Conservation (phyloP, 169 alveolate genomes). For the Cryptosporidium sp. region DNA sequence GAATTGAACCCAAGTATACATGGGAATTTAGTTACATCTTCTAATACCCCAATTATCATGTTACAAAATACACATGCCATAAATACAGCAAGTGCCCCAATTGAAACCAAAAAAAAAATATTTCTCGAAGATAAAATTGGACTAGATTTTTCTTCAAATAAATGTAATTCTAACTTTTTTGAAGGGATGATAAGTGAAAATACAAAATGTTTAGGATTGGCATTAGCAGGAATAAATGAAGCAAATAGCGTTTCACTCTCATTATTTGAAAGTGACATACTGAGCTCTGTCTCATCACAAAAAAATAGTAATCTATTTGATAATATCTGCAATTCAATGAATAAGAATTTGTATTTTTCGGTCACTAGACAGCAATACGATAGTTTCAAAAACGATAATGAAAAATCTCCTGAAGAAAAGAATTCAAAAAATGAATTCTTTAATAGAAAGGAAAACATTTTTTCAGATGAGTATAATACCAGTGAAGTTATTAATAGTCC, state of each 20-base stretch:
- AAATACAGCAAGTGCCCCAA: neutral
- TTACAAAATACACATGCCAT: constrained; percentile 8
- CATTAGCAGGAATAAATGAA: neutral
- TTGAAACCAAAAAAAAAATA: neutral
- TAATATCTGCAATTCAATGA: neutral
- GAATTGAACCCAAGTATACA: constrained; percentile 43
- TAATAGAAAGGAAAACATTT: neutral
- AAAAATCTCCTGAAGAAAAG: neutral
- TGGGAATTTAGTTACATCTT: neutral
- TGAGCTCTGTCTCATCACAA: neutral
- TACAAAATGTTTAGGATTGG: neutral
- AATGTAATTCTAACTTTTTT: neutral
- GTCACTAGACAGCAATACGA: neutral
- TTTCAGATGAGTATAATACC: neutral
- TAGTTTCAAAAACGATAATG: neutral
- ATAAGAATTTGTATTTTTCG: neutral
- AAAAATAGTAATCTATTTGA: neutral
- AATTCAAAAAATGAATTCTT: neutral
- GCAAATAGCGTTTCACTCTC: neutral
- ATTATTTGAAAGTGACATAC: neutral
- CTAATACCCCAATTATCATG: neutral
- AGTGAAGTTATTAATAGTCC: neutral
- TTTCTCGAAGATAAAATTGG: neutral
- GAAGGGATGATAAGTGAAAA: neutral
- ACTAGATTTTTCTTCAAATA: neutral